phyloP scores from a whole-genome alignment of 2,329 filamentous ascomycete species.

The Arthrobotrys iridis region DNA sequence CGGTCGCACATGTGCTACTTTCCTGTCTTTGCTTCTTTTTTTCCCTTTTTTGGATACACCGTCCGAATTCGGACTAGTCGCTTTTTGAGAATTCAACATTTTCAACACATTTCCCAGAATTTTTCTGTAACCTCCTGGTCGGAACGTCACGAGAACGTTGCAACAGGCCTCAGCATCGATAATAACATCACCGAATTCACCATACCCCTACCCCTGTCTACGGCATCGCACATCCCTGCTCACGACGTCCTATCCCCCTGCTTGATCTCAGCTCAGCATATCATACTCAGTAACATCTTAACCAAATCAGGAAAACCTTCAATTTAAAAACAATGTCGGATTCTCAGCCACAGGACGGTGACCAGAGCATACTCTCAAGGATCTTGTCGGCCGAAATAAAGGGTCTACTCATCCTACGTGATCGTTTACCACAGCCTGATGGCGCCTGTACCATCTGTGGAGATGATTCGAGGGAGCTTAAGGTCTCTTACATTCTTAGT shows the following conservation, averaged over 20 bases:
- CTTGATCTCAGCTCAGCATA: too few species aligned
- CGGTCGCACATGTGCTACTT: conserved; percentile 8
- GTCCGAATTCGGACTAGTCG: background rate
- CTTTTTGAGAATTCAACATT: background rate
- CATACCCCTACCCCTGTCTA: too few species aligned
- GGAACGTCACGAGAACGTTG: too few species aligned
- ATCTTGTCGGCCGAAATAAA: background rate
- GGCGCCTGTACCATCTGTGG: background rate
- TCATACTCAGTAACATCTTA: too few species aligned
- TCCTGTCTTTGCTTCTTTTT: background rate
- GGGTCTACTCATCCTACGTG: background rate
- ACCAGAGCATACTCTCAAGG: background rate
- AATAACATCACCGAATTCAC: too few species aligned
- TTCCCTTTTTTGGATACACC: background rate
- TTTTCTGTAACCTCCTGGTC: background rate
- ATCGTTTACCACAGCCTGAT: background rate
- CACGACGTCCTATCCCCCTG: too few species aligned
- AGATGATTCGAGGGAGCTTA: background rate
- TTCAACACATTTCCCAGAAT: conserved; percentile 13
- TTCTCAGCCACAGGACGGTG: background rate
- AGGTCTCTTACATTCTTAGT: background rate
- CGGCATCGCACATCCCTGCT: too few species aligned
- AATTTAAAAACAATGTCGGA: too few species aligned
- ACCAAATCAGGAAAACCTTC: too few species aligned
- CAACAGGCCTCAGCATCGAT: too few species aligned